phyloP scores from a whole-genome alignment of 2,329 filamentous ascomycete species.

The Exophiala viscosa region DNA sequence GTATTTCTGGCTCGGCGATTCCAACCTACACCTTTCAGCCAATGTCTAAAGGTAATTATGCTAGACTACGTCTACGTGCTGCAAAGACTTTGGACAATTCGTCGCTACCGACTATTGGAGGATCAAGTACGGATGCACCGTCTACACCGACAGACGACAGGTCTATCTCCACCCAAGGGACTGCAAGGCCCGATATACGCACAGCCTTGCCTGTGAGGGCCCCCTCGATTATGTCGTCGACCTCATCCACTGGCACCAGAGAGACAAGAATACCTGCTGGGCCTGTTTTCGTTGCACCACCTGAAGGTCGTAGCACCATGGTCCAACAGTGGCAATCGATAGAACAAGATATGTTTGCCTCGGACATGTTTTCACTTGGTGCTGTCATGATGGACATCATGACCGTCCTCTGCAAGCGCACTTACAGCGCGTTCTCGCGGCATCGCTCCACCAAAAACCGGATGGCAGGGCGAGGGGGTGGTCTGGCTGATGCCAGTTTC shows the following conservation, averaged over 20 bases:
- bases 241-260: slow-evolving; percentile 13
- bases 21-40: slow-evolving; percentile 20
- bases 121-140: background rate
- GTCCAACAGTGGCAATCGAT: slow-evolving; percentile 39
- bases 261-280: slow-evolving; percentile 1
- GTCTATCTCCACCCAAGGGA: slow-evolving; percentile 13
- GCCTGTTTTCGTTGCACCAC: slow-evolving; percentile 33
- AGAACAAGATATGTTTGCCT: slow-evolving; percentile 35
- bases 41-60: slow-evolving; percentile 19
- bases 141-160: slow-evolving; percentile 11
- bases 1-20: slow-evolving; percentile 24
- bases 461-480: slow-evolving; percentile 44
- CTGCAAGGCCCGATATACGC: background rate
- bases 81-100: slow-evolving; percentile 8
- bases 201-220: background rate
- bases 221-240: slow-evolving; percentile 20
- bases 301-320: slow-evolving; percentile 32
- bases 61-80: slow-evolving; percentile 18
- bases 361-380: slow-evolving; percentile 58
- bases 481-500: slow-evolving; percentile 55
- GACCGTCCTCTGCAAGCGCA: slow-evolving; percentile 57
- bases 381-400: slow-evolving; percentile 58
- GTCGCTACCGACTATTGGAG: background rate
- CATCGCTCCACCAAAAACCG: slow-evolving; percentile 54
- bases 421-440: slow-evolving; percentile 52